Conservation (phyloP, 106 monocot genomes). For the Dendrobium chrysotoxum region DNA sequence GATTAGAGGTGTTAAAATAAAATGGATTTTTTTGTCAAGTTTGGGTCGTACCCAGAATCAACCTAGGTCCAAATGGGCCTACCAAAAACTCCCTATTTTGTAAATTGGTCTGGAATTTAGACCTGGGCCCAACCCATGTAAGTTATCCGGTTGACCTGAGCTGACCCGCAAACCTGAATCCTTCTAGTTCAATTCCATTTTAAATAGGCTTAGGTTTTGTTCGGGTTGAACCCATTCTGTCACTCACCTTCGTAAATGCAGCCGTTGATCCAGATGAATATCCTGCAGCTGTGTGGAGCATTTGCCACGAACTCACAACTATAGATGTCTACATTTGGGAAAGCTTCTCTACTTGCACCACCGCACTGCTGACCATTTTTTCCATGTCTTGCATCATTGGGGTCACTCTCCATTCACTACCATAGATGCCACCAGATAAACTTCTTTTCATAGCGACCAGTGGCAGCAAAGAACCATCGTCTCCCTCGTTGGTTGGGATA, state of each 20-base stretch:
- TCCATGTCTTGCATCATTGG: neutral
- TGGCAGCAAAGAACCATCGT: neutral
- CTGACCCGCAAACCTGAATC: too few relatives aligned
- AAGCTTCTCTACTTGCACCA: constrained; percentile 21
- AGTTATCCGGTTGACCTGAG: too few relatives aligned
- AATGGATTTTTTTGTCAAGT: too few relatives aligned
- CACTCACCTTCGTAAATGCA: constrained; percentile 68
- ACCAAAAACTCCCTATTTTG: too few relatives aligned
- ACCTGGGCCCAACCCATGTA: too few relatives aligned
- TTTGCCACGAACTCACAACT: constrained; percentile 28
- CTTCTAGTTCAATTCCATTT: too few relatives aligned
- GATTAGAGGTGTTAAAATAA: too few relatives aligned
- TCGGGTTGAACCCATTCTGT: constrained; percentile 39
- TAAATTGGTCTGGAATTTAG: too few relatives aligned
- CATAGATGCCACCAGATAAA: neutral
- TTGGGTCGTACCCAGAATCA: too few relatives aligned
- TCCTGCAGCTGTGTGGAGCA: constrained; percentile 46
- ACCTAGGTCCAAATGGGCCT: too few relatives aligned
- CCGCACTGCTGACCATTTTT: too few relatives aligned
- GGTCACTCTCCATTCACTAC: neutral
- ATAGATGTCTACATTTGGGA: constrained; percentile 53
- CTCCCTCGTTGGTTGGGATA: neutral
- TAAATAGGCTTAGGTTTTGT: too few relatives aligned
- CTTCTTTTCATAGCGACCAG: neutral
- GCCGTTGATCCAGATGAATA: constrained; percentile 62